Conservation (phyloP, 345 rosid genomes). For the Gossypium raimondii region DNA sequence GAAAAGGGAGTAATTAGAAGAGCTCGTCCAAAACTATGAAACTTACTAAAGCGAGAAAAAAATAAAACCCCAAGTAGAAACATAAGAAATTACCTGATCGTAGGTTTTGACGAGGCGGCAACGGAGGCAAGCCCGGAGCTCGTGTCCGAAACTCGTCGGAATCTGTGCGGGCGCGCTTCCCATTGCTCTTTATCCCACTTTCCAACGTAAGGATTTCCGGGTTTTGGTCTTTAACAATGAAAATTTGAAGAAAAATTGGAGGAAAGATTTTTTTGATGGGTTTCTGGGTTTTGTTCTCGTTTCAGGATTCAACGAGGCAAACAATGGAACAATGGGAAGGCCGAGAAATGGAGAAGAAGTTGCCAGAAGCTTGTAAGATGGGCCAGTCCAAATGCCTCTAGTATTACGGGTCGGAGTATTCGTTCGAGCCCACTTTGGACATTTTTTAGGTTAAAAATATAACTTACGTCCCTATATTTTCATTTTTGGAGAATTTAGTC, state of each 20-base stretch:
- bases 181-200: slow-evolving; percentile 19
- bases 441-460: no score
- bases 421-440: no score
- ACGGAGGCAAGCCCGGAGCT: slow-evolving; percentile 72
- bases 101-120: slow-evolving; percentile 82
- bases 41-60: not conserved
- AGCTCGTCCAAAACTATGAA: not conserved
- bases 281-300: not conserved
- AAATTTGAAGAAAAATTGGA: no score
- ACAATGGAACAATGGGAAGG: no score
- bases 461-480: no score
- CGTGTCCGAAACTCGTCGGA: slow-evolving; percentile 75
- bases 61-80: not conserved
- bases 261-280: no score
- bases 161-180: slow-evolving; percentile 59
- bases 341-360: not conserved
- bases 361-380: no score
- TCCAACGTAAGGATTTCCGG: not conserved
- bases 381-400: no score
- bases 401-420: no score
- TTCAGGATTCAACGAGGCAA: not conserved
- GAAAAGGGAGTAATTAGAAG: not conserved
- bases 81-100: slow-evolving; percentile 45
- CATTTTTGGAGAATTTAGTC: no score
- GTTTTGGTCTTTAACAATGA: not conserved